Percentiles rank a stretch among this genome's conserved stretches.
Conservation (phyloP, 2,329 filamentous ascomycete species). For the Aspergillus persii region DNA sequence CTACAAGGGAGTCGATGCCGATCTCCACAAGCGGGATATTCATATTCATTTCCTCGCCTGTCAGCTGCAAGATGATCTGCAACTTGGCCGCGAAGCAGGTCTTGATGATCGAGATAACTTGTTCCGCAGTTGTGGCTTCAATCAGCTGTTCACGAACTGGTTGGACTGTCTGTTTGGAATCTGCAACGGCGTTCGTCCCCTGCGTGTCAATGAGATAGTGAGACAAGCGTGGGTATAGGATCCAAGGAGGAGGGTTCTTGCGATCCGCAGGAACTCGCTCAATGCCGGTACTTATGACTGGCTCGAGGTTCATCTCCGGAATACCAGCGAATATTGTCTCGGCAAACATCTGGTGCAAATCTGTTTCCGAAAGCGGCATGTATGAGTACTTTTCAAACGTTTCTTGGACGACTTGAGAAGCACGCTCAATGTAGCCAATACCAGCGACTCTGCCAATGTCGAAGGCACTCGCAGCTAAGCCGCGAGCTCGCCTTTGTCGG, state of each 20-base stretch:
- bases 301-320: conserved; percentile 24
- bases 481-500: conserved; percentile 20
- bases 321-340: conserved; percentile 50
- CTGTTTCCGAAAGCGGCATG: conserved; percentile 8
- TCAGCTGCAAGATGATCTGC: background rate
- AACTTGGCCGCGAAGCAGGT: background rate
- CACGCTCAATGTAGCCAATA: conserved; percentile 16
- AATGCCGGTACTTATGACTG: background rate
- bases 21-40: conserved; percentile 25
- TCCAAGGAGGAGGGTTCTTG: background rate
- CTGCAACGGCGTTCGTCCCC: background rate
- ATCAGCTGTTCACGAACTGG: background rate
- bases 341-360: conserved; percentile 32
- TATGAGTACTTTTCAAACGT: conserved; percentile 6
- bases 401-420: background rate
- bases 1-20: conserved; percentile 40
- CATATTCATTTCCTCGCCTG: background rate
- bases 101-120: background rate
- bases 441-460: conserved; percentile 25
- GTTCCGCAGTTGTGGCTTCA: background rate
- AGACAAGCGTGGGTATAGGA: background rate
- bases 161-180: background rate
- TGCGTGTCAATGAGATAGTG: background rate
- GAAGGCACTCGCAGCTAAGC: conserved; percentile 17
- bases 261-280: background rate